Conservation (phyloP, 2,329 filamentous ascomycete genomes). For the Aspergillus neoniger region DNA sequence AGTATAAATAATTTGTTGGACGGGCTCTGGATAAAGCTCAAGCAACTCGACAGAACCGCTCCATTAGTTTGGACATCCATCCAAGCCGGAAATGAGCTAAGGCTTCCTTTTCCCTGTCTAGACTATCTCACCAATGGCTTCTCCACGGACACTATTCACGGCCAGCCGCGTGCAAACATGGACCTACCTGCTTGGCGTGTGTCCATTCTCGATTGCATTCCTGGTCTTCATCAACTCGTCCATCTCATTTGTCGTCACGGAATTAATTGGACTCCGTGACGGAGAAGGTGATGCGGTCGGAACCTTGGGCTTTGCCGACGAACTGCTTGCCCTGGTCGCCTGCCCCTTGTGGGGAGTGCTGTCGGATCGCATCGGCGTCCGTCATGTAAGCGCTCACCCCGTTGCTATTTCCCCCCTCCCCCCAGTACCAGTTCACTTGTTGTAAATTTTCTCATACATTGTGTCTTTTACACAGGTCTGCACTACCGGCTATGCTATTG, state of each 20-base stretch:
- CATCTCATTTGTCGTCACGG: conserved; percentile 65
- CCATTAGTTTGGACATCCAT: neutral
- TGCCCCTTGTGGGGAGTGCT: conserved; percentile 54
- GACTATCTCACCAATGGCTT: conserved; percentile 29
- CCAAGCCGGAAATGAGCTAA: neutral
- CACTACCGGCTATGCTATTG: conserved; percentile 77
- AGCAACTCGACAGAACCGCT: neutral
- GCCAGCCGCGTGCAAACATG: conserved; percentile 59
- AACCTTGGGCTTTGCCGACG: conserved; percentile 53
- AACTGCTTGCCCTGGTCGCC: conserved; percentile 50
- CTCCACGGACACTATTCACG: conserved; percentile 50
- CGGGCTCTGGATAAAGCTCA: neutral
- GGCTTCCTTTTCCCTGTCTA: neutral
- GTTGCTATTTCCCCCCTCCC: neutral
- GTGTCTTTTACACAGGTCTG: conserved; percentile 42
- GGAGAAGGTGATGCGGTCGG: conserved; percentile 64
- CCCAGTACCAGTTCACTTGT: conserved; percentile 6
- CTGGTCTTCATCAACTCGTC: conserved; percentile 67
- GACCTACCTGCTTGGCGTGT: conserved; percentile 63
- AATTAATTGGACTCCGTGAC: conserved; percentile 58
- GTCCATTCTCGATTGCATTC: conserved; percentile 66
- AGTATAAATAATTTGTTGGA: neutral
- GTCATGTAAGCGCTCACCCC: conserved; percentile 41
- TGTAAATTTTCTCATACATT: conserved; percentile 6
- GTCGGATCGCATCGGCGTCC: conserved; percentile 52